Base-by-base conservation (phyloP, 176 grass and related monocot genomes). In the Rhynchospora pubera region DNA sequence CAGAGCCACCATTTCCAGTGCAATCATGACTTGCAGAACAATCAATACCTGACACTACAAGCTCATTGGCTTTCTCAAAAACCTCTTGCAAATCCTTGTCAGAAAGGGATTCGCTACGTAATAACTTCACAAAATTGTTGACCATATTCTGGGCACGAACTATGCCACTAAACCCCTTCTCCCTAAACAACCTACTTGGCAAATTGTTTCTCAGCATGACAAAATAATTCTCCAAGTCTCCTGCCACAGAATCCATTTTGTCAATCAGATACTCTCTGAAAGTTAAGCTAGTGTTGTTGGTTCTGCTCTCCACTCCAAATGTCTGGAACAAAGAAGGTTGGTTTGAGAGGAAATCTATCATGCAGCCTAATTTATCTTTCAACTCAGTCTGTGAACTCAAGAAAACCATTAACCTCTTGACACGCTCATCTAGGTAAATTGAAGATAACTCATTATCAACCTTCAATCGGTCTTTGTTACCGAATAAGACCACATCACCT, bases 401-500 rank as follows among this genome's bases (percentile, higher is more conserved):
- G 76, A 77, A 91, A 18, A 43, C 57, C 59, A 71, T 43, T 22
- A 97, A 57, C 66, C 60, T 93, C 16, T 85, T 71, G 44, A 89
- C 85, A 66, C 94, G 83, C 57, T 91, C 79, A 80, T 97, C 87
- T 73, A 97, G 22, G 80, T 93, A 93, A 83, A 97, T 86, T 71
- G 84, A 82, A 32, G 58, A 88, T 7, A 97, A 52, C 44, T 85
- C 84, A 19, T 89, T 68, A 62, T 70, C 74, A 69, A 97, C 24
- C 15, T 85, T 86, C 86, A 97, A 55, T 43, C 94, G 87, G 4
- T 97, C 86, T 84, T 93, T 93, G 56, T 93, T 97, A 62, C 91
- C 93, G 47, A 87, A 90, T 87, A 97, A 93, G 58, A 97, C 80
- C 23, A 97, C 86, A 85, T 97, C 89, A 62, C 91, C 91, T 19